A percentile compares a stretch with the other conserved stretches of the same genome.
These are phyloP conservation scores for Bretziella fagacearum DNA, from an alignment of 2,329 filamentous ascomycete species.

Conservation along the genomic window DNA sequence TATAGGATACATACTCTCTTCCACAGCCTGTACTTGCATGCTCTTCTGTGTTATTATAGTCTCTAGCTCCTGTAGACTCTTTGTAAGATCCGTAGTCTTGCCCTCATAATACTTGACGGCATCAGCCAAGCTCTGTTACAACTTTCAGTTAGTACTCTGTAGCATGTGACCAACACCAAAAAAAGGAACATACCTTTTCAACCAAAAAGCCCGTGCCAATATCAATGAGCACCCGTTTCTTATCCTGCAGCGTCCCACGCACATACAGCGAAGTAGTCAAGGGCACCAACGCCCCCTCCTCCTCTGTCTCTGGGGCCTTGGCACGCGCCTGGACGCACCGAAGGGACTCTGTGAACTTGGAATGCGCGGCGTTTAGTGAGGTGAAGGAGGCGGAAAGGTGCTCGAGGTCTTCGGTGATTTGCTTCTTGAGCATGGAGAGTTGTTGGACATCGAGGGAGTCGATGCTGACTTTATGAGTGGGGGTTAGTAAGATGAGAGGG, in stretches of 20 bases:
- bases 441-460: constrained; percentile 67
- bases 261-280: constrained; percentile 92
- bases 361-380: constrained; percentile 76
- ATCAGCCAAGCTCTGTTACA: constrained; percentile 32
- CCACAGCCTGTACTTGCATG: constrained; percentile 67
- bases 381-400: constrained; percentile 82
- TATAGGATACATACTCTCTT: constrained; percentile 47
- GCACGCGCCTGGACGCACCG: constrained; percentile 45
- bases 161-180: neutral
- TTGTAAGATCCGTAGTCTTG: constrained; percentile 36
- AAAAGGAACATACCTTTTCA: constrained; percentile 53
- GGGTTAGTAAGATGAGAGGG: neutral
- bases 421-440: constrained; percentile 82
- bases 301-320: constrained; percentile 19
- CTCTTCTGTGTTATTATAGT: constrained; percentile 52
- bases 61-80: constrained; percentile 40
- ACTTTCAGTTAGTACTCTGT: neutral
- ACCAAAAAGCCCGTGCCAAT: constrained; percentile 89
- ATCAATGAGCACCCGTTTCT: constrained; percentile 70
- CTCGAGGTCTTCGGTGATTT: constrained; percentile 89
- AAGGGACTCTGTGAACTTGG: constrained; percentile 83
- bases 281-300: constrained; percentile 64
- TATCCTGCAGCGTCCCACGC: constrained; percentile 57
- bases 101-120: constrained; percentile 39
- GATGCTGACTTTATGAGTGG: constrained; percentile 34